phyloP scores from a whole-genome alignment of 2,329 filamentous ascomycete species.

The Exserohilum turcica region DNA sequence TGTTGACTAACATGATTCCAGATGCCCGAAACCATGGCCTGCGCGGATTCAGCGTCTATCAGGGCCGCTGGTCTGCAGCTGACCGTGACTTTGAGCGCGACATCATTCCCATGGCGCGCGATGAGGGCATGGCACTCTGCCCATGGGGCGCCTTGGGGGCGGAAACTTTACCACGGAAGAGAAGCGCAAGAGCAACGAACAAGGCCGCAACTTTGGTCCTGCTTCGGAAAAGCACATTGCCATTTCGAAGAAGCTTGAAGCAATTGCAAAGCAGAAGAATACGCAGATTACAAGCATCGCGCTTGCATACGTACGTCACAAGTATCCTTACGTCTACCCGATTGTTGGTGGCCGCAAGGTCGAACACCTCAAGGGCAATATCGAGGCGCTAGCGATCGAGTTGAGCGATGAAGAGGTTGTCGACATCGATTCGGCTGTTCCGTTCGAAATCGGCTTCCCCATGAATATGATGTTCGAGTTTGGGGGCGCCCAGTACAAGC shows the following conservation, averaged over 20 bases:
- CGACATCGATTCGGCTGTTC: conserved; percentile 57
- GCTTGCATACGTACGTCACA: conserved; percentile 73
- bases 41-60: conserved; percentile 71
- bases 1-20: conserved; percentile 12
- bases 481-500: conserved; percentile 33
- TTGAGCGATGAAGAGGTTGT: conserved; percentile 60
- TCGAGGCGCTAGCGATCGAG: conserved; percentile 58
- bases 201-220: conserved; percentile 42
- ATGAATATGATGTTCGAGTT: conserved; percentile 50
- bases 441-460: conserved; percentile 64
- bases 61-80: conserved; percentile 66
- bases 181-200: conserved; percentile 35
- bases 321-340: conserved; percentile 74
- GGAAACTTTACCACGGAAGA: conserved; percentile 50
- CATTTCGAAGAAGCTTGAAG: conserved; percentile 63
- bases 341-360: conserved; percentile 75
- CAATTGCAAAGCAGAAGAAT: conserved; percentile 62
- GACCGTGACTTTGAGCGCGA: conserved; percentile 71
- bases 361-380: conserved; percentile 70
- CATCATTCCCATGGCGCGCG: conserved; percentile 68
- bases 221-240: conserved; percentile 58
- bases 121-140: conserved; percentile 66
- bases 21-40: conserved; percentile 73
- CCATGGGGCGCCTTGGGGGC: conserved; percentile 61
- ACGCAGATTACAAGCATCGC: conserved; percentile 64